Percentiles rank a stretch among this genome's conserved stretches.
These are phyloP conservation scores for Cryptococcus floricola DNA, from an alignment of 1,284 basidiomycete genomes.

Conservation along the genomic window DNA sequence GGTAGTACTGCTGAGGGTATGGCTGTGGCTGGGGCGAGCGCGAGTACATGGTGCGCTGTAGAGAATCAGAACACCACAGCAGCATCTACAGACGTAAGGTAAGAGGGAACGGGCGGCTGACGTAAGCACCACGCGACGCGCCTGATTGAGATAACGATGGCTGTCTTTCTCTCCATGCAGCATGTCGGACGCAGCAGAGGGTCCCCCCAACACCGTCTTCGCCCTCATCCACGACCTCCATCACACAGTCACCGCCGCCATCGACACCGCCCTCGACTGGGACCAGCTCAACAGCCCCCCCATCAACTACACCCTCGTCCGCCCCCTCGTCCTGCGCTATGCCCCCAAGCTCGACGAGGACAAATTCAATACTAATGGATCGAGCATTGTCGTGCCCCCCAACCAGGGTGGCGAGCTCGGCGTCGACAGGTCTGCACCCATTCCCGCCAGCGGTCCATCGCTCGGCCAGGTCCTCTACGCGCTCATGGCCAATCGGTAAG, in stretches of 20 bases:
- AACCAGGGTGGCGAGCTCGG: conserved; percentile 17
- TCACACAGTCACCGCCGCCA: conserved; percentile 21
- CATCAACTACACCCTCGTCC: conserved; percentile 74
- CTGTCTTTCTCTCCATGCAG: not conserved
- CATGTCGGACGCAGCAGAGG: not conserved
- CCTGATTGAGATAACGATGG: not conserved
- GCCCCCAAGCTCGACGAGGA: conserved; percentile 61
- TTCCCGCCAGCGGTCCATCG: conserved; percentile 7
- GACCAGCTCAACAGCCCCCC: conserved; percentile 77
- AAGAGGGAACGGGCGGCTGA: not conserved
- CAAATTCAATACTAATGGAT: not conserved
- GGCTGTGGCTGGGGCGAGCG: conserved; percentile 17
- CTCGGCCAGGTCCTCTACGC: conserved; percentile 39
- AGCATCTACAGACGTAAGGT: not conserved
- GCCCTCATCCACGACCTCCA: conserved; percentile 43
- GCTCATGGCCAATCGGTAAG: conserved; percentile 44
- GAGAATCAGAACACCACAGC: no score
- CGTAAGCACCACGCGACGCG: not conserved
- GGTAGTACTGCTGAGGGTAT: conserved; percentile 6
- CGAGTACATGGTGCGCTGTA: not conserved
- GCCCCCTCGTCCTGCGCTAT: conserved; percentile 74
- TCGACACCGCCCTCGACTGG: conserved; percentile 76
- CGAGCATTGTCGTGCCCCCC: not conserved
- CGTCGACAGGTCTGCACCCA: not conserved
- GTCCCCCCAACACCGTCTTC: conserved; percentile 29